Conservation (phyloP, 2,329 filamentous ascomycete genomes). For the Magnaporthales sp. region DNA sequence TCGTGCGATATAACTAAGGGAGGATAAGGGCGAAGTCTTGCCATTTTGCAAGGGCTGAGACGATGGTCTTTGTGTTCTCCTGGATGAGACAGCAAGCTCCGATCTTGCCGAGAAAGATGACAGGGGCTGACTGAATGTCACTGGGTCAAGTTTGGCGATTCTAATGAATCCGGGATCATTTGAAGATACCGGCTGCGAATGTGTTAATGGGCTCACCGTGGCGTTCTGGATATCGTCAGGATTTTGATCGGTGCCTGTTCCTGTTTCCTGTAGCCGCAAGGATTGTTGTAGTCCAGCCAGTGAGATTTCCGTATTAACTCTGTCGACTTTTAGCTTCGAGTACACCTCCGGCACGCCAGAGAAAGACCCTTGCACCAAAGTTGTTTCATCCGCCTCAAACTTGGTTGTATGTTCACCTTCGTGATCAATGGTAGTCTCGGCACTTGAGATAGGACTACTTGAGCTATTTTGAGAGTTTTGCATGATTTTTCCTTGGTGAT, state of each 20-base stretch:
- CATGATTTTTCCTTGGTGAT: not conserved
- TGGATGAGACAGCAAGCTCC: not conserved
- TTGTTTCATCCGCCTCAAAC: constrained; percentile 1
- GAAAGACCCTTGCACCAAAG: not conserved
- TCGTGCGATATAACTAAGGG: not conserved
- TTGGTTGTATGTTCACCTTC: not conserved
- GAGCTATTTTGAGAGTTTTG: not conserved
- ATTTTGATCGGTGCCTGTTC: not conserved
- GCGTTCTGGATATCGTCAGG: not conserved
- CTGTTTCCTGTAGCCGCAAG: not conserved
- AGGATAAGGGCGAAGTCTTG: not conserved
- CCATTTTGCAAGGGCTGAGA: not conserved
- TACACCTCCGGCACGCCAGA: not conserved
- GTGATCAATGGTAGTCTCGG: not conserved
- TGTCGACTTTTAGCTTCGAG: not conserved
- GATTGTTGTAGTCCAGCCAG: not conserved
- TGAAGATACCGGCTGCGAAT: not conserved
- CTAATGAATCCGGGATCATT: not conserved
- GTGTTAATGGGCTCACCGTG: not conserved
- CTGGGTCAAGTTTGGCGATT: not conserved
- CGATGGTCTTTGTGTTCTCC: not conserved
- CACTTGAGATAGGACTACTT: not conserved
- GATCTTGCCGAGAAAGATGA: not conserved
- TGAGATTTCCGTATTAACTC: not conserved
- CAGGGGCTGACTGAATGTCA: not conserved